phyloP scores from a whole-genome alignment of 2,329 filamentous ascomycete species.

The Pseudogymnoascus sp. region DNA sequence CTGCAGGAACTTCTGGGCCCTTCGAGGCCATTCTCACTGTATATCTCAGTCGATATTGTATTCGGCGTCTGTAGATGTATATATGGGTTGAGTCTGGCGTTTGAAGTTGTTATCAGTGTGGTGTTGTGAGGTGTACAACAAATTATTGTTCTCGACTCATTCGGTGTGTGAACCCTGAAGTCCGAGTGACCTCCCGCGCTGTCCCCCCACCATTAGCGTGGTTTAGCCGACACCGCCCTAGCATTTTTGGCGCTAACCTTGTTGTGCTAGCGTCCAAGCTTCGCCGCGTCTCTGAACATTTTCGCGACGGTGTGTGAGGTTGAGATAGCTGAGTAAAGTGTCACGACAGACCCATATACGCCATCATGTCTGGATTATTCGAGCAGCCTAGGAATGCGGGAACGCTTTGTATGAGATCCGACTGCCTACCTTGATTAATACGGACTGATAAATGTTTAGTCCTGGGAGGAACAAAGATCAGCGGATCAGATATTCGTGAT shows the following conservation, averaged over 20 bases:
- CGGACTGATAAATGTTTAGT: conserved; percentile 45
- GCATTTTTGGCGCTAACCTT: neutral
- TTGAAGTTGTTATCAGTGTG: neutral
- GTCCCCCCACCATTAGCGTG: conserved; percentile 9
- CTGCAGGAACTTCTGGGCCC: conserved; percentile 3
- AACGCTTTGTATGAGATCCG: conserved; percentile 64
- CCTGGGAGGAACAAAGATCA: conserved; percentile 95
- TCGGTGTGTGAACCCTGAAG: conserved; percentile 7
- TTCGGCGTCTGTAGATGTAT: neutral
- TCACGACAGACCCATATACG: conserved; percentile 16
- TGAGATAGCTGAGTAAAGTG: conserved; percentile 12
- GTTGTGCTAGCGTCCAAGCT: conserved; percentile 12
- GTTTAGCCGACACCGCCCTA: conserved; percentile 5
- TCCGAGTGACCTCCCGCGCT: conserved; percentile 1
- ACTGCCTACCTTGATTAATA: conserved; percentile 14
- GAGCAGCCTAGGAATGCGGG: conserved; percentile 87
- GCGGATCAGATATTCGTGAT: conserved; percentile 90
- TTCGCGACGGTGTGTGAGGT: conserved; percentile 12
- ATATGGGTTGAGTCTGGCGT: neutral
- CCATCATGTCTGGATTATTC: conserved; percentile 84
- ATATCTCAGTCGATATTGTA: conserved; percentile 4
- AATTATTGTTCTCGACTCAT: conserved; percentile 7
- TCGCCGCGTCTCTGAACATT: conserved; percentile 16
- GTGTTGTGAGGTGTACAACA: neutral
- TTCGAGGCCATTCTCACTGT: conserved; percentile 9